Conservation (phyloP, 2,329 filamentous ascomycete genomes). For the Neonectria ditissima region DNA sequence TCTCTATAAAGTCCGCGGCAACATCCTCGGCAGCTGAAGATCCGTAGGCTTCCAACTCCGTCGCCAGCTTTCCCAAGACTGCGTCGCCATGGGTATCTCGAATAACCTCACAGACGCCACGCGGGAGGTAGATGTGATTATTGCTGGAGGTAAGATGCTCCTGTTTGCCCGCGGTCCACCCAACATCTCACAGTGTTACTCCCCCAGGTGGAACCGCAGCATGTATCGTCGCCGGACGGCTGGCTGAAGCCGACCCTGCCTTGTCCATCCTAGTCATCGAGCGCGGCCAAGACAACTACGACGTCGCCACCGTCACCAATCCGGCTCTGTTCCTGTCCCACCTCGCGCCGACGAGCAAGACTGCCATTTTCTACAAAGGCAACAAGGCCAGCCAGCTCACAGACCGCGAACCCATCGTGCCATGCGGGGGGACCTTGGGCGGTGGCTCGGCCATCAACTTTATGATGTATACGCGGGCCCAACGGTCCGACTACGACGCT, state of each 20-base stretch:
- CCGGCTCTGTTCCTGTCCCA: constrained; percentile 45
- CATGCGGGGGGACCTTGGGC: constrained; percentile 45
- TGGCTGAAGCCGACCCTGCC: constrained; percentile 45
- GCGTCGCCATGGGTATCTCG: neutral
- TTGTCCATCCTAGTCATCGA: constrained; percentile 49
- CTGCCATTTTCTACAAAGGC: constrained; percentile 44
- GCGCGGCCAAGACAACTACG: constrained; percentile 44
- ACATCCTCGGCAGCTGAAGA: neutral
- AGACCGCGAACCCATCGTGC: constrained; percentile 41
- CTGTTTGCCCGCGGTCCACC: neutral
- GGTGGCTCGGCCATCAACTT: constrained; percentile 50
- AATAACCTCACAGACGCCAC: neutral
- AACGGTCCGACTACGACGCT: constrained; percentile 48
- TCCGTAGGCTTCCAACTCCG: neutral
- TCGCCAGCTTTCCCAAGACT: neutral
- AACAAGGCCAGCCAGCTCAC: constrained; percentile 41
- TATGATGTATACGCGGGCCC: constrained; percentile 50
- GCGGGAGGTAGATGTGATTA: constrained; percentile 3
- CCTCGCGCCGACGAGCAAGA: constrained; percentile 39
- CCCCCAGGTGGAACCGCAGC: constrained; percentile 48
- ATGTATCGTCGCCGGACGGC: constrained; percentile 47
- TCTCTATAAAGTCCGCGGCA: neutral
- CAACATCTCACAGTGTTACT: neutral
- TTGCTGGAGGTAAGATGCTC: neutral
- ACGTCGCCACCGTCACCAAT: constrained; percentile 43